These are phyloP conservation scores for Nicotiana benthamiana DNA, from an alignment of 257 asterid genomes.

Conservation along the genomic window DNA sequence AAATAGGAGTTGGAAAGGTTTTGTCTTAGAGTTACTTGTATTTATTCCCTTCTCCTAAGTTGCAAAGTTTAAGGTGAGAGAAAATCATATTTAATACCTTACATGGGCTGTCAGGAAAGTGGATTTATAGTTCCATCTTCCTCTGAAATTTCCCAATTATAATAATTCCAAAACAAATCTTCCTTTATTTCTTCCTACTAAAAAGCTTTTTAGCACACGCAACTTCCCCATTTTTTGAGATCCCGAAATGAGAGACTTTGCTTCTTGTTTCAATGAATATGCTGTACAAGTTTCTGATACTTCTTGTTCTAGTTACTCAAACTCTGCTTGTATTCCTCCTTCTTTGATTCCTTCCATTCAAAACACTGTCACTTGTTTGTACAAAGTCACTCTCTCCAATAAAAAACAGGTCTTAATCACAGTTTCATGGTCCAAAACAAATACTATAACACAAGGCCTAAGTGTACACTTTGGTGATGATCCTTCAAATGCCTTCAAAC, in stretches of 20 bases:
- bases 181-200: background rate
- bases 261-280: constrained; percentile 59
- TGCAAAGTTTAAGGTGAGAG: constrained; percentile 30
- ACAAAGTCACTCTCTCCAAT: constrained; percentile 39
- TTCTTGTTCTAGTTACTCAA: constrained; percentile 51
- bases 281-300: constrained; percentile 60
- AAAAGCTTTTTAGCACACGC: too few relatives aligned
- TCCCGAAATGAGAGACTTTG: constrained; percentile 52
- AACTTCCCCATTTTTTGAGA: background rate
- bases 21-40: background rate
- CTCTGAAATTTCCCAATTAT: constrained; percentile 12
- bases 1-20: constrained; percentile 11
- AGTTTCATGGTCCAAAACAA: constrained; percentile 55
- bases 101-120: constrained; percentile 24
- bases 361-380: constrained; percentile 47
- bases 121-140: constrained; percentile 20
- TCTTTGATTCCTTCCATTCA: constrained; percentile 42
- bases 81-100: constrained; percentile 20
- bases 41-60: constrained; percentile 14
- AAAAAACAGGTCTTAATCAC: constrained; percentile 31
- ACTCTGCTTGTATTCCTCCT: constrained; percentile 47
- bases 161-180: constrained; percentile 5
- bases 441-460: constrained; percentile 31
- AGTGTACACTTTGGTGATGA: constrained; percentile 33
- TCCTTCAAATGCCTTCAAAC: constrained; percentile 34